Base-by-base conservation (phyloP, 495 filamentous ascomycete genomes). In the Aspergillus coremiiformis region DNA sequence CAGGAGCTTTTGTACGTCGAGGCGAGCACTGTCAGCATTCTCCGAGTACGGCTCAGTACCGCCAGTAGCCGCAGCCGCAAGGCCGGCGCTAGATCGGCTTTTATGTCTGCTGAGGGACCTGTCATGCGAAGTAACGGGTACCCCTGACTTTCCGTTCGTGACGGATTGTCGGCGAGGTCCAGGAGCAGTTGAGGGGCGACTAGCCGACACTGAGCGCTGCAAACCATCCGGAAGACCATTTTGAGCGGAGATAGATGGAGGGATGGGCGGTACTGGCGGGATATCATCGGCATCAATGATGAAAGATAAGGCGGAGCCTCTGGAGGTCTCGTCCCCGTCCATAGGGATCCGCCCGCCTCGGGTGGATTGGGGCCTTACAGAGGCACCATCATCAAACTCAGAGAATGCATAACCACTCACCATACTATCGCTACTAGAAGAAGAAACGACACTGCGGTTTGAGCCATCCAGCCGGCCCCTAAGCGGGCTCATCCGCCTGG, bases 351-450 rank as follows among this genome's bases (percentile, higher is more conserved):
- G 47, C n/a, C 53, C 59, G 20, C 69, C 62, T 27, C 55, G 41
- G 12, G 54, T 50, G n/a, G 58, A 64, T 49, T 67, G 65, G 6
- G 60, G 61, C 35, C 57, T 56, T 19, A 64, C 55, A 4, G 66
- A 69, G 6, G 30, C 41, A 12, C 54, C 59, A 44, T 73, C 73
- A 23, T 68, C 70, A 35, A 66, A 53, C 19, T 74, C 71, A 23
- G 70, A 73, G 7, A 58, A 47, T 14, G 71, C 66, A 48, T 60
- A 76, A 11, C 61, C 61, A 39, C 67, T 76, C 29, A 71, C 62
- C 69, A 76, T 70, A 54, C 73, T 76, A 15, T 76, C 73, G 27
- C 73, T 73, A 30, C 71, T 71, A 5, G 68, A 72, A 11, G 68
- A 72, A 11, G 69, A 74, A n/a, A 66, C 39, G 14, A 70, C 48